phyloP scores from a whole-genome alignment of 495 filamentous ascomycete species.

The Lasiosphaeria miniovina region DNA sequence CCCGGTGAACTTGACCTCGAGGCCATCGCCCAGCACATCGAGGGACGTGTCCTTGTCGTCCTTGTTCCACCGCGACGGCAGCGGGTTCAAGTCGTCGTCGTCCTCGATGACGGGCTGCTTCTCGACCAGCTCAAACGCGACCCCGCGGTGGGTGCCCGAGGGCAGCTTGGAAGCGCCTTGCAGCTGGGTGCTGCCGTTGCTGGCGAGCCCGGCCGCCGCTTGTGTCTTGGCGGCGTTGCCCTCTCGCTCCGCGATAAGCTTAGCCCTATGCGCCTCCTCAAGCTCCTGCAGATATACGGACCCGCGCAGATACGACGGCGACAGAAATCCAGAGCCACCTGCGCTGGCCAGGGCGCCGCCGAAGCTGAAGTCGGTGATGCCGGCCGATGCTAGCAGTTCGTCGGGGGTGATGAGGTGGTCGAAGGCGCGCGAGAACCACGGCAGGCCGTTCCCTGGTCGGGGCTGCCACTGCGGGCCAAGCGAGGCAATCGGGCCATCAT shows the following conservation, averaged over 20 bases:
- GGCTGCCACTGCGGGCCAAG: conserved; percentile 34
- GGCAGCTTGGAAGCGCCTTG: conserved; percentile 60
- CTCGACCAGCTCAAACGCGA: conserved; percentile 85
- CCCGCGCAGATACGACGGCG: conserved; percentile 74
- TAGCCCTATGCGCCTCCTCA: conserved; percentile 64
- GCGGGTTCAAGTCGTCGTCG: conserved; percentile 57
- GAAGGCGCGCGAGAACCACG: conserved; percentile 61
- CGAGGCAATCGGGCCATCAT: background rate
- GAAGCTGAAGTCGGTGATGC: conserved; percentile 22
- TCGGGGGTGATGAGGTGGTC: conserved; percentile 43
- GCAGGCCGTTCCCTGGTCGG: conserved; percentile 40
- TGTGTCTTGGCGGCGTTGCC: conserved; percentile 31
- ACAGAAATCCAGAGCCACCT: conserved; percentile 54
- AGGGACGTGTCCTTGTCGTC: conserved; percentile 69
- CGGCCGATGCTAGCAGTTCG: conserved; percentile 23
- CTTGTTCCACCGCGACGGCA: conserved; percentile 82
- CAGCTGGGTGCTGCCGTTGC: conserved; percentile 59
- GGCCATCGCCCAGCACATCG: conserved; percentile 71
- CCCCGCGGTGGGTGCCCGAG: conserved; percentile 65
- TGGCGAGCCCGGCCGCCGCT: conserved; percentile 52
- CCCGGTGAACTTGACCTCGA: conserved; percentile 70
- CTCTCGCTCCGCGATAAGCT: conserved; percentile 38
- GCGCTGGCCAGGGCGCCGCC: conserved; percentile 24
- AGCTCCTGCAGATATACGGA: conserved; percentile 76
- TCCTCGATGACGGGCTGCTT: conserved; percentile 56